Base-by-base conservation (phyloP, 768 basidiomycete species). In the Macrocybe gigantea region DNA sequence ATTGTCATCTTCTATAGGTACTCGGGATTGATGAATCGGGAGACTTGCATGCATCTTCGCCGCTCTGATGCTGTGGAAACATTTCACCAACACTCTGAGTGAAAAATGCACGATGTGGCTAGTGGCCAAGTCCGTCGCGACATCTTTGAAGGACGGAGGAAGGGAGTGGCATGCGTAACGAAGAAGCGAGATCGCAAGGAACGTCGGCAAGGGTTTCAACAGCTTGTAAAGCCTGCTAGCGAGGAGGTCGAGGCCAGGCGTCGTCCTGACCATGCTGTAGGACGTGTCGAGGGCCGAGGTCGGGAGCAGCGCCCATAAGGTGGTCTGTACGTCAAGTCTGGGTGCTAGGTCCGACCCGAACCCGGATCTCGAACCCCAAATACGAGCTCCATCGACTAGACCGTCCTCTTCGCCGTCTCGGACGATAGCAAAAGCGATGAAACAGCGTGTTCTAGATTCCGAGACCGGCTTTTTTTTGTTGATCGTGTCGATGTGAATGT, bases 71-170 rank as follows among this genome's bases (percentile, higher is more conserved):
- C 22, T 22, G 22, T 22, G 22, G 1, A 4, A 22, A 22, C 22
- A 22, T 22, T 22, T 22, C 22, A 22, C 22, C 4, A 22, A 4
- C 22, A 22, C 22, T 22, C 22, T 1, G 22, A 22, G 22, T 4
- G 22, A 22, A 22, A 22, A 22, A 22, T 22, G 22, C 22, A 22
- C 22, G 22, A 22, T 22, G 22, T 22, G 22, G 22, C 22, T 22
- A 22, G 22, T 22, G 22, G 22, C 22, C 22, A 22, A 22, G 22
- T 22, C 22, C 22, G 22, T 22, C 22, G 22, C 22, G 22, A 22
- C 22, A 22, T 22, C 22, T 22, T 22, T 22, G 22, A 22, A 22
- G 13, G 68, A 61, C 9, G 41, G 31, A 42, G 38, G 29, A 30
- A 48, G 37, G 6, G 15, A 30, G 38, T 29, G 41, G 39, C 22